Evolutionary conservation across 169 alveolate genomes (phyloP).

Genomic region (Pseudocohnilembus persalinus): DNA sequence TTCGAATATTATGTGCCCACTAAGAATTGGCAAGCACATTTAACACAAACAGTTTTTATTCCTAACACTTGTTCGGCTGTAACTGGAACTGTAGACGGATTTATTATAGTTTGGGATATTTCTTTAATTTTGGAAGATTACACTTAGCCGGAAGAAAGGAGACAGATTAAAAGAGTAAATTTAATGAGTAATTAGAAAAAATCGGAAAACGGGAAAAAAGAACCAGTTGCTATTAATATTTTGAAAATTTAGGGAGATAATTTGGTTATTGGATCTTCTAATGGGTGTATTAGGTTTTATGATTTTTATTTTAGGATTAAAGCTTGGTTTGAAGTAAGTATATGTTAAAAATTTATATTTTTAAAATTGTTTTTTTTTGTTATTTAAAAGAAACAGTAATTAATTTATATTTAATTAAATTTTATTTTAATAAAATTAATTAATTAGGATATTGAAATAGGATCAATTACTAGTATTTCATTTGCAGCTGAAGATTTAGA

Average conservation of each 20-base stretch:
- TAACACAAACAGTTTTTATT: slow-evolving; percentile 86
- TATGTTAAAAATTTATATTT: too few species aligned
- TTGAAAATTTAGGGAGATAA: slow-evolving; percentile 74
- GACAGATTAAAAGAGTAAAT: slow-evolving; percentile 83
- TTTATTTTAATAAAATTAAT: too few species aligned
- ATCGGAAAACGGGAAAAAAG: slow-evolving; percentile 55
- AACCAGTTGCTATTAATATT: slow-evolving; percentile 72
- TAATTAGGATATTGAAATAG: slow-evolving; percentile 61
- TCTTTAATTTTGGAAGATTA: slow-evolving; percentile 87
- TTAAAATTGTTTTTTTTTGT: too few species aligned
- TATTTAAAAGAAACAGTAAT: slow-evolving; percentile 55
- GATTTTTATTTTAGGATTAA: slow-evolving; percentile 86
- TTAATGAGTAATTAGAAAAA: slow-evolving; percentile 73
- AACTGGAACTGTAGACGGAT: slow-evolving; percentile 88
- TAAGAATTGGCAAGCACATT: slow-evolving; percentile 71
- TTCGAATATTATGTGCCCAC: slow-evolving; percentile 82
- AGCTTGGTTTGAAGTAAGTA: slow-evolving; percentile 89
- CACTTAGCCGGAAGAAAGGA: slow-evolving; percentile 86
- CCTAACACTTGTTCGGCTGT: slow-evolving; percentile 83
- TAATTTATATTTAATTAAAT: slow-evolving; percentile 32
- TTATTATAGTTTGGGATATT: slow-evolving; percentile 88
- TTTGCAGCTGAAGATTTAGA: slow-evolving; percentile 51
- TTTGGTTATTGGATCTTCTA: slow-evolving; percentile 86
- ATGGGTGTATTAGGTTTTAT: slow-evolving; percentile 91
- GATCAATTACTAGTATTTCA: slow-evolving; percentile 56